phyloP scores from a whole-genome alignment of 2,329 filamentous ascomycete species.

The Monosporascus sp. region DNA sequence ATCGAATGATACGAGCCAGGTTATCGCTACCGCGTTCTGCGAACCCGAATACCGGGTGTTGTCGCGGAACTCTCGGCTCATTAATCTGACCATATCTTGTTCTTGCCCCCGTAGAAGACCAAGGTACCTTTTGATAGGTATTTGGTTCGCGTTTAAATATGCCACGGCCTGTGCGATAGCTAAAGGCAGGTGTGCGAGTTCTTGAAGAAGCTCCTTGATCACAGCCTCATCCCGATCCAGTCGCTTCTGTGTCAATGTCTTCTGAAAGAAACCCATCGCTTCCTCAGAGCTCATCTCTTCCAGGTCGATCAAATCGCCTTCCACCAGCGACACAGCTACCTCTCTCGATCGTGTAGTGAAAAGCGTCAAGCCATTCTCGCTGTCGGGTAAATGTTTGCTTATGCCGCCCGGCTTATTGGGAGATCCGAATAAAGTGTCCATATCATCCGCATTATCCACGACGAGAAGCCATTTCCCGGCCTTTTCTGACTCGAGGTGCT shows the following conservation, averaged over 20 bases:
- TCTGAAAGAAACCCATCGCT: conserved; percentile 21
- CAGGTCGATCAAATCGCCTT: conserved; percentile 22
- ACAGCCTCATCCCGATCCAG: conserved; percentile 6
- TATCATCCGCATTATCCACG: conserved; percentile 38
- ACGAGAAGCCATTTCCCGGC: conserved; percentile 34
- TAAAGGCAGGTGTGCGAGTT: conserved; percentile 35
- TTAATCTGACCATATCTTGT: conserved; percentile 22
- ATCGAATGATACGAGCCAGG: conserved; percentile 35
- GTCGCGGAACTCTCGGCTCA: conserved; percentile 31
- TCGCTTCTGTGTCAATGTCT: conserved; percentile 17
- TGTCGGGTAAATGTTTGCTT: conserved; percentile 27
- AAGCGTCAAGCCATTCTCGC: conserved; percentile 25
- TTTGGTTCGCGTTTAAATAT: conserved; percentile 30
- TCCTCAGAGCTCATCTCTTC: conserved; percentile 22
- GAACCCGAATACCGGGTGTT: conserved; percentile 22
- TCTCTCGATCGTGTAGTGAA: conserved; percentile 33
- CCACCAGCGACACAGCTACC: conserved; percentile 20
- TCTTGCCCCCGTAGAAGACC: conserved; percentile 24
- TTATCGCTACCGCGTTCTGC: conserved; percentile 31
- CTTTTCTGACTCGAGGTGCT: conserved; percentile 20
- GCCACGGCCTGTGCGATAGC: conserved; percentile 38
- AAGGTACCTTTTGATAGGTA: conserved; percentile 27
- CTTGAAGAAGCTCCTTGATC: conserved; percentile 19
- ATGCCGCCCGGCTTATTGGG: conserved; percentile 9
- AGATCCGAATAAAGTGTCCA: conserved; percentile 17